Evolutionary conservation across 441 rosid species (phyloP), one percentile per base, ranked within the genome.

Genomic region (Rhodomyrtus psidioides): DNA sequence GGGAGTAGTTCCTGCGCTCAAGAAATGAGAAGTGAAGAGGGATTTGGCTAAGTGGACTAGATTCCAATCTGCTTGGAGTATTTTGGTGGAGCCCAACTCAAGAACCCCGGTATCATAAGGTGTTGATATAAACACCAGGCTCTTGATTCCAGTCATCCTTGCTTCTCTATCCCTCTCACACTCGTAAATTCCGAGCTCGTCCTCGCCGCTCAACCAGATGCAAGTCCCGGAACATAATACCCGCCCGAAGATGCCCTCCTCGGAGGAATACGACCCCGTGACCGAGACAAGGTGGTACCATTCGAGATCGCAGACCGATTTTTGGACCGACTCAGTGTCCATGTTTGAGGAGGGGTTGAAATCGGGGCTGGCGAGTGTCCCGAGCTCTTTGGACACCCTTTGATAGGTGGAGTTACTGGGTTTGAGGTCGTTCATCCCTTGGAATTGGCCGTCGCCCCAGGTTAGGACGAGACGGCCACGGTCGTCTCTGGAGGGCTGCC

Each of bases 91-190:
- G 1, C 94, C 95, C 81, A 93, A 74, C 83, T 93, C 95, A 26
- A 93, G 86, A 42, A 93, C 93, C 34, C 65, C 65, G 34, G 65
- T 14, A 15, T 94, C 93, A 13, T 51, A 82, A 34, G 91, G 53
- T 34, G 91, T 92, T 4, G 94, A 53, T 59, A 93, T 85, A 26
- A 92, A 93, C 6, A 88, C 91, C 12, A 93, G 49, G 10, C 94
- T 92, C 85, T 86, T 89, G 28, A 92, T 87, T 56, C 94, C 94
- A 28, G 88, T 89, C 84, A 86, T 75, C 16, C 90, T 88, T 83
- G 94, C 94, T 83, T 92, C 94, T 60, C 86, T 83, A 44, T 90
- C 91, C 57, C 94, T 84, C 15, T 87, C 94, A 26, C 93, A 92
- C 39, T 88, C 90, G 21, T 87, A 87, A 12, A 83, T 54, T 42